phyloP scores from a whole-genome alignment of 2,329 filamentous ascomycete species.

The Ophidiomyces ophidiicola region DNA sequence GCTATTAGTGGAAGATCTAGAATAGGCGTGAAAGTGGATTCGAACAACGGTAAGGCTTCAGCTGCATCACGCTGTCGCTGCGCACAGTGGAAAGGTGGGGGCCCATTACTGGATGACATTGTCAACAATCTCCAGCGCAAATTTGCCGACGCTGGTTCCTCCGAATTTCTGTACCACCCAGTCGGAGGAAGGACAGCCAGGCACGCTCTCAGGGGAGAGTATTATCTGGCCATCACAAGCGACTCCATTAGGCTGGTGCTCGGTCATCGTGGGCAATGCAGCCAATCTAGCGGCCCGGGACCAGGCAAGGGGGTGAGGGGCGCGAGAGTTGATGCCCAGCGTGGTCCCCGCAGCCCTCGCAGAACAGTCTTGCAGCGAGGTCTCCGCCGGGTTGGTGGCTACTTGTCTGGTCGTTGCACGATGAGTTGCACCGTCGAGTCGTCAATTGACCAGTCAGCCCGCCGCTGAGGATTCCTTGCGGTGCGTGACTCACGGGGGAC shows the following conservation, averaged over 20 bases:
- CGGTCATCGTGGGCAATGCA: constrained; percentile 11
- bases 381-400: too few relatives aligned
- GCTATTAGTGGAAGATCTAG: neutral
- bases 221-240: constrained; percentile 13
- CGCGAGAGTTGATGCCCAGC: constrained; percentile 3
- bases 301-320: constrained; percentile 6
- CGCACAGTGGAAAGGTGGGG: constrained; percentile 4
- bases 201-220: constrained; percentile 18
- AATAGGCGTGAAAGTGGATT: neutral
- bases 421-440: too few relatives aligned
- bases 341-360: constrained; percentile 4
- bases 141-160: constrained; percentile 91
- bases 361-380: too few relatives aligned
- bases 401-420: too few relatives aligned
- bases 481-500: too few relatives aligned
- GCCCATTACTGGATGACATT: constrained; percentile 52
- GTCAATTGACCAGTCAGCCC: too few relatives aligned
- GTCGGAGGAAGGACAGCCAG: constrained; percentile 15
- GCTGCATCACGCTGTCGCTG: neutral
- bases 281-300: neutral
- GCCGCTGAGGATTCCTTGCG: too few relatives aligned
- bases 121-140: constrained; percentile 61
- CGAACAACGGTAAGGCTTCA: neutral
- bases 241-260: constrained; percentile 15
- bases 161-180: constrained; percentile 96